Conservation (phyloP, 768 basidiomycete genomes). For the Serendipita sp. region DNA sequence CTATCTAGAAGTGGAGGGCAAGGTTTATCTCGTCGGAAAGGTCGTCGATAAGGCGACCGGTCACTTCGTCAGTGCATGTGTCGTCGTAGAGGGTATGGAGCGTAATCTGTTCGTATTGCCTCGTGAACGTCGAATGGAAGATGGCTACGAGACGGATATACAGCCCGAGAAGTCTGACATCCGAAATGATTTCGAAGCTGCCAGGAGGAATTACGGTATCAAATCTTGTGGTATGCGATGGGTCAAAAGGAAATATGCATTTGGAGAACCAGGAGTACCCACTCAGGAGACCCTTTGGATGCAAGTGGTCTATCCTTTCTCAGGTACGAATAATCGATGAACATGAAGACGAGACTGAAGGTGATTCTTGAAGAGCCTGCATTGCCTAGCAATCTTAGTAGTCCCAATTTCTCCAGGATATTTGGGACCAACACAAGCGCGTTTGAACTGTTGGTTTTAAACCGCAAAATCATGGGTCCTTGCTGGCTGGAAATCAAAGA, state of each 20-base stretch:
- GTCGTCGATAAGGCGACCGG: slow-evolving; percentile 58
- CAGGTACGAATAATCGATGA: slow-evolving; percentile 33
- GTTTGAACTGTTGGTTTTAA: slow-evolving; percentile 84
- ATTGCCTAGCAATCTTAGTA: slow-evolving; percentile 53
- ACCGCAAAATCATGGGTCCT: slow-evolving; percentile 97
- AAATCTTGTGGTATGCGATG: slow-evolving; percentile 65
- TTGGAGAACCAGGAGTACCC: slow-evolving; percentile 72
- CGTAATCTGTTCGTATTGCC: slow-evolving; percentile 86
- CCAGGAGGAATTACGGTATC: slow-evolving; percentile 56
- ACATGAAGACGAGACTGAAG: neutral
- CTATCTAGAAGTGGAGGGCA: slow-evolving; percentile 73
- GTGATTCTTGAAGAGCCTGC: slow-evolving; percentile 38
- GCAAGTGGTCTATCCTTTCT: slow-evolving; percentile 84
- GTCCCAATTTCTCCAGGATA: slow-evolving; percentile 70
- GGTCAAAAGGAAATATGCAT: slow-evolving; percentile 82
- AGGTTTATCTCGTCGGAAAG: slow-evolving; percentile 81
- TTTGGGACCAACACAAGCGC: slow-evolving; percentile 86
- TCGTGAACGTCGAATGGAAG: slow-evolving; percentile 44
- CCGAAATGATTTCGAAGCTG: slow-evolving; percentile 63
- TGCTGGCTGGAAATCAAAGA: slow-evolving; percentile 87
- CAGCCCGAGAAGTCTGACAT: slow-evolving; percentile 57
- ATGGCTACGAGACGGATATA: slow-evolving; percentile 54
- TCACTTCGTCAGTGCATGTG: slow-evolving; percentile 67
- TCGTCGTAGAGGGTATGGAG: slow-evolving; percentile 70
- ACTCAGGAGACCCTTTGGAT: slow-evolving; percentile 69